Evolutionary conservation across 2,329 filamentous ascomycete genomes (phyloP), one percentile per base, ranked within the genome.

Genomic region (Chalaropsis ovoidea): DNA sequence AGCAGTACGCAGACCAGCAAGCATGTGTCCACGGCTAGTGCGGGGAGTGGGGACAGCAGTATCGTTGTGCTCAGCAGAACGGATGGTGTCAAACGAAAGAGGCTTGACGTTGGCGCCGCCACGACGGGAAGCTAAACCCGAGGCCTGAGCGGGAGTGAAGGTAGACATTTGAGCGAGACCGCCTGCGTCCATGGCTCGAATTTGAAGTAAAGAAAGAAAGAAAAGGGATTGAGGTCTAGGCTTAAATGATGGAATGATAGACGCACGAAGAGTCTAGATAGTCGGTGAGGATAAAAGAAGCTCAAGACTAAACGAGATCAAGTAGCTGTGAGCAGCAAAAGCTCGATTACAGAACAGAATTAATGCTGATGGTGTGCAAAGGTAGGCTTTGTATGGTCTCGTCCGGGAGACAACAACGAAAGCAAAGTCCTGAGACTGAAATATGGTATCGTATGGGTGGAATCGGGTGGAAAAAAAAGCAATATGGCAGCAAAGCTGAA

Each of bases 111-210:
- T 87, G 73, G 89, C 85, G 70, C 90, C 89, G 73, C 95, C 90
- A 70, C 94, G 87, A 72, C 82, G 81, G 31, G 92, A 93, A 69
- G 90, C 90, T 73, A 96, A 88, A 72, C 91, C 89, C 85, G 71
- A 96, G 81, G 71, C 85, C 86, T 67, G 65, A 76, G 83, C 83
- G 76, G 87, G 81, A 75, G 82, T 79, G 76, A 89, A 89, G 76
- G 90, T 93, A 80, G 90, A 89, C 93, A 97, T 97, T 68, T 68
- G 91, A 94, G 91, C 88, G 81, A 96, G 90, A 94, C 91, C 90
- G 84, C 93, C 93, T 85, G 93, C 87, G 93, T 96, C 88, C 87
- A 95, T 87, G 71, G 76, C 78, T 81, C 79, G 78, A 73, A 19
- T 35, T 39, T 24, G 45, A 62, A 49, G 24, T 19, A 35, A 19